Evolutionary conservation across 2,329 filamentous ascomycete species (phyloP), one percentile per base, ranked within the genome.

Genomic region (Penicillium concentricum): DNA sequence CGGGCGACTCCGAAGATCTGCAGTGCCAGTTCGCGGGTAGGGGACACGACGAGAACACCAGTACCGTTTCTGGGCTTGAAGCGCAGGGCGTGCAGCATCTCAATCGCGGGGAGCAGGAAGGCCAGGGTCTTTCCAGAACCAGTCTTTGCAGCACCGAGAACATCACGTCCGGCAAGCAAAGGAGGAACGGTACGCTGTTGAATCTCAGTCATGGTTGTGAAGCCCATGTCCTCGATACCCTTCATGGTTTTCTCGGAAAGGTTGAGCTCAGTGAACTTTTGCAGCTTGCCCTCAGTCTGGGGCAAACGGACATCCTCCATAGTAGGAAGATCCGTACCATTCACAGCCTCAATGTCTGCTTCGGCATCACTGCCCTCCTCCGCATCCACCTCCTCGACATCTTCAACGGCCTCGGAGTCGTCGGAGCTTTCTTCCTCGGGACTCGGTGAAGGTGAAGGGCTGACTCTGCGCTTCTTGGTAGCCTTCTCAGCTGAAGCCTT

Each of bases 1-100:
- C 92, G 82, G 0, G 93, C 94, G 30, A 97, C 94, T 59, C 92
- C 92, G 68, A 97, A 97, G 62, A 97, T 97, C 74, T 97, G 94
- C 37, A 97, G 84, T 0, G 94, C 94, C 58, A 97, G 79, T 78
- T 99, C 94, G 71, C 94, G 86, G 0, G 94, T 99, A 1, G 93
- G 93, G 12, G 92, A 94, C 32, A 97, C 89, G 20, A 97, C 86
- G 63, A 97, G 89, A 54, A 93, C 93, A 69, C 94, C 94, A 46
- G 91, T 93, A 60, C 83, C 93, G 74, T 97, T 97, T 70, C 93
- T 83, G 20, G 92, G 93, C 81, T 97, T 97, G 83, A 97, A 97
- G 61, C 89, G 86, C 67, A 99, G 82, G 16, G 92, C 87, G 71
- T 87, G 87, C 59, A 99, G 83, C 87, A 97, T 95, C 78, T 97